Evolutionary conservation across 441 rosid species (phyloP).

Genomic region (Populus hybrid): DNA sequence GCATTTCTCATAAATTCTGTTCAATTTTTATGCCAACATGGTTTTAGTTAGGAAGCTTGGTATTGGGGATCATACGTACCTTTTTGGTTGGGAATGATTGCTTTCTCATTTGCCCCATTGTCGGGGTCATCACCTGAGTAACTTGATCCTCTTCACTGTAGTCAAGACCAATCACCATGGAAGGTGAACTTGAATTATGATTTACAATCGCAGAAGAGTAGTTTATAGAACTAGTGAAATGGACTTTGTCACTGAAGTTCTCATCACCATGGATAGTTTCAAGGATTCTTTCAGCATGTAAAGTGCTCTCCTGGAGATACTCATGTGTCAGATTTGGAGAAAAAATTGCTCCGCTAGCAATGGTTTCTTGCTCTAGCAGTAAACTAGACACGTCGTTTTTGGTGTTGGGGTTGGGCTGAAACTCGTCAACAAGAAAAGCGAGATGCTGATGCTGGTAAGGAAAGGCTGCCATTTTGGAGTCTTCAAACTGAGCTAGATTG

Average conservation of each 20-base stretch:
- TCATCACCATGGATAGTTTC: background rate
- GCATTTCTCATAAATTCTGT: background rate
- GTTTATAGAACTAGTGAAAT: background rate
- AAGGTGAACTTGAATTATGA: constrained; percentile 5
- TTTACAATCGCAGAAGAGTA: background rate
- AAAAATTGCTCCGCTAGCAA: background rate
- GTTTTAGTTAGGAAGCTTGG: background rate
- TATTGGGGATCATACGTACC: background rate
- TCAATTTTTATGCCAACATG: background rate
- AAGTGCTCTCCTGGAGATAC: constrained; percentile 5
- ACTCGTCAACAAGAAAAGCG: constrained; percentile 6
- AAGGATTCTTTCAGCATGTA: constrained; percentile 1
- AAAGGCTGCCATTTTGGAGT: constrained; percentile 18
- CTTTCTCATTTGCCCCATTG: constrained; percentile 11
- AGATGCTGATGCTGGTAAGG: constrained; percentile 1
- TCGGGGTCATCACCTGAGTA: background rate
- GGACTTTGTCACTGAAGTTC: background rate
- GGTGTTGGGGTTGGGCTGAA: constrained; percentile 4
- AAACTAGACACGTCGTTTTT: background rate
- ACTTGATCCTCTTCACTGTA: background rate
- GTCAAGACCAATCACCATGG: background rate
- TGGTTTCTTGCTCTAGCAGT: background rate
- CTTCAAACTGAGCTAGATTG: background rate
- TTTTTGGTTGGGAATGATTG: background rate
- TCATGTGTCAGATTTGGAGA: background rate